Conservation (phyloP, 352 stramenopile genomes). For the Phytophthora capsici region DNA sequence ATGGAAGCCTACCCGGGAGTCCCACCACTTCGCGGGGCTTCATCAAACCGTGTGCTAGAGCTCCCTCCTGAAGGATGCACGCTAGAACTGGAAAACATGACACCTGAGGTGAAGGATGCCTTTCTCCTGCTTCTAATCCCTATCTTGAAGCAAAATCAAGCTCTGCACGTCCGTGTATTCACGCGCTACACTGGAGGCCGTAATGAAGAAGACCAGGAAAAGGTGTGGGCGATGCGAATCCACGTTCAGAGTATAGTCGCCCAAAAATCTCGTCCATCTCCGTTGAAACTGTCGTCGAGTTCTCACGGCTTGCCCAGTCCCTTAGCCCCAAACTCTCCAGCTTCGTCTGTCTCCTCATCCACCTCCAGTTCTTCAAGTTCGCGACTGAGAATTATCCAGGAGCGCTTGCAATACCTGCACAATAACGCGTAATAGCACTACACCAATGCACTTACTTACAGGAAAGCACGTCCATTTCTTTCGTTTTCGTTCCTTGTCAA, state of each 20-base stretch:
- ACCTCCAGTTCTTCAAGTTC: constrained; percentile 35
- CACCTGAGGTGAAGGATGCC: constrained; percentile 74
- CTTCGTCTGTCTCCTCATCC: constrained; percentile 39
- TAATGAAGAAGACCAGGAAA: constrained; percentile 18
- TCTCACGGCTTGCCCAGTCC: constrained; percentile 9
- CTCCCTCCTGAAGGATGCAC: constrained; percentile 42
- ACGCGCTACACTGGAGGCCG: constrained; percentile 39
- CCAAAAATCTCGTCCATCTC: neutral
- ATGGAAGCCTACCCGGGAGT: constrained; percentile 45
- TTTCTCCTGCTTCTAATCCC: constrained; percentile 74
- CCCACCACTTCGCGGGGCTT: constrained; percentile 25
- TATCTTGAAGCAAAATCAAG: constrained; percentile 61
- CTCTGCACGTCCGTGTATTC: constrained; percentile 63
- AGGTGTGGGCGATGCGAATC: constrained; percentile 70
- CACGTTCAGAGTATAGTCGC: constrained; percentile 48
- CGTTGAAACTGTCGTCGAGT: constrained; percentile 23
- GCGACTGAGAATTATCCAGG: constrained; percentile 72
- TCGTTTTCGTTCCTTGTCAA: constrained; percentile 8
- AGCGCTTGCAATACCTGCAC: constrained; percentile 62
- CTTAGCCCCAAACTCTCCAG: constrained; percentile 27
- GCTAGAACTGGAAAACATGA: constrained; percentile 64
- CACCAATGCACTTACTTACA: neutral
- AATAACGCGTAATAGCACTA: constrained; percentile 14
- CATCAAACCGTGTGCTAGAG: constrained; percentile 22
- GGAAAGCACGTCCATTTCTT: constrained; percentile 1